A percentile compares a stretch with the other conserved stretches of the same genome.
These are phyloP conservation scores for Candida manassasensis DNA, from an alignment of 805 yeast species.

Conservation along the genomic window DNA sequence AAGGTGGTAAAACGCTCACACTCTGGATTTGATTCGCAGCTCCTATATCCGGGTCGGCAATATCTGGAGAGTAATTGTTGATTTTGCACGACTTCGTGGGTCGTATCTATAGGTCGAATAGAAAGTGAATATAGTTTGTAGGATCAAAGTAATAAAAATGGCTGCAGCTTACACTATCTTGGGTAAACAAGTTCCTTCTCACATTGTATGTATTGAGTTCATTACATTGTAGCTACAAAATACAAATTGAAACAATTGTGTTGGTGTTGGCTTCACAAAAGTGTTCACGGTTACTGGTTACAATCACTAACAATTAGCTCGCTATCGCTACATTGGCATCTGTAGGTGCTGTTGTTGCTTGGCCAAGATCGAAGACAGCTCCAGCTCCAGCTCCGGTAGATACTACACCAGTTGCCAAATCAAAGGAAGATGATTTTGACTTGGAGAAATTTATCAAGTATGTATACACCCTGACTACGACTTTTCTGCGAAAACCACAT, in stretches of 20 bases:
- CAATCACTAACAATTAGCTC: conserved; percentile 26
- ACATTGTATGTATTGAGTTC: conserved; percentile 35
- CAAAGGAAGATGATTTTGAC: conserved; percentile 40
- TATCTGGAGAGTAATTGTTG: no score
- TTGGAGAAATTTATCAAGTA: conserved; percentile 40
- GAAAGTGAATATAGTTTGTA: no score
- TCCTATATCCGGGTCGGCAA: no score
- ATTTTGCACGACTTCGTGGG: no score
- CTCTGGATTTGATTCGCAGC: no score
- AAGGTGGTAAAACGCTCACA: no score
- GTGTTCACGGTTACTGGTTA: no score
- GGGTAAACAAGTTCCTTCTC: conserved; percentile 43
- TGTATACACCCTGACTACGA: conserved; percentile 19
- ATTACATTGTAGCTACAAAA: no score
- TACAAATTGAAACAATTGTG: no score
- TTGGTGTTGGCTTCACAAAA: no score
- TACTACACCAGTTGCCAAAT: conserved; percentile 16
- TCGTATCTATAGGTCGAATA: no score
- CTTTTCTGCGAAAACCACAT: not conserved
- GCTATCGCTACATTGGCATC: conserved; percentile 38
- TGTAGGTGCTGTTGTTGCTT: conserved; percentile 30
- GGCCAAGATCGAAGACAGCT: conserved; percentile 22
- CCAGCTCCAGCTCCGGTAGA: conserved; percentile 20
- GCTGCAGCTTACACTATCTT: conserved; percentile 40
- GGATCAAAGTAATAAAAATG: no score